These are phyloP conservation scores for Hygrophorus russula DNA, from an alignment of 768 basidiomycete genomes.

Conservation along the genomic window DNA sequence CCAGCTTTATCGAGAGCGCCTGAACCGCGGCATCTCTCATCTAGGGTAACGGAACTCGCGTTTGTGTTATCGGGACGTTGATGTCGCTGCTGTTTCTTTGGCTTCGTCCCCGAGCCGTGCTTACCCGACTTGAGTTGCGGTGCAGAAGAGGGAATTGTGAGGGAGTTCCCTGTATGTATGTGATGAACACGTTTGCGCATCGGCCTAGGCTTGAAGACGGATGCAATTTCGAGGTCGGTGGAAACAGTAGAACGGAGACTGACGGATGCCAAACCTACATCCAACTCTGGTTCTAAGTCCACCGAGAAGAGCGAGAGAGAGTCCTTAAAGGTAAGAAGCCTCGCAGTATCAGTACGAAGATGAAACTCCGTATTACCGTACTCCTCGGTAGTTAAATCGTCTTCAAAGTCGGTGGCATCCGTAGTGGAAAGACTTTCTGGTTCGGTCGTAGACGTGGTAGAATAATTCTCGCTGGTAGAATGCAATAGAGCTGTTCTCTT, in stretches of 20 bases:
- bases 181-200: constrained; percentile 30
- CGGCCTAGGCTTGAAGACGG: constrained; percentile 68
- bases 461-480: constrained; percentile 17
- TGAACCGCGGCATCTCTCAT: too few relatives aligned
- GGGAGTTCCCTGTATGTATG: constrained; percentile 12
- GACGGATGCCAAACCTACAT: constrained; percentile 10
- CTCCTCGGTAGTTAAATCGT: constrained; percentile 21
- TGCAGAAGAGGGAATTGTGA: neutral
- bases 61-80: neutral
- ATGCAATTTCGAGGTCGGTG: constrained; percentile 54
- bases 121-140: constrained; percentile 6
- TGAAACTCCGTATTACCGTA: constrained; percentile 5
- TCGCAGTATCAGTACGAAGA: too few relatives aligned
- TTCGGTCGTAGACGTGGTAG: constrained; percentile 18
- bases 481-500: constrained; percentile 17
- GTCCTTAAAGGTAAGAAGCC: too few relatives aligned
- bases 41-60: too few relatives aligned
- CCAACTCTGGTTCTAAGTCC: constrained; percentile 13
- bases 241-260: constrained; percentile 19
- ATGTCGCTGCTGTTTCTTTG: constrained; percentile 18
- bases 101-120: constrained; percentile 22
- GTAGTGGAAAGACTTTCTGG: constrained; percentile 26
- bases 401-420: constrained; percentile 26
- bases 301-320: too few relatives aligned
- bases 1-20: constrained; percentile 14